Percentiles rank a stretch among this genome's conserved stretches.
phyloP scores from a whole-genome alignment of 805 yeast genomes.

The Helenozyma baotianmanensis region DNA sequence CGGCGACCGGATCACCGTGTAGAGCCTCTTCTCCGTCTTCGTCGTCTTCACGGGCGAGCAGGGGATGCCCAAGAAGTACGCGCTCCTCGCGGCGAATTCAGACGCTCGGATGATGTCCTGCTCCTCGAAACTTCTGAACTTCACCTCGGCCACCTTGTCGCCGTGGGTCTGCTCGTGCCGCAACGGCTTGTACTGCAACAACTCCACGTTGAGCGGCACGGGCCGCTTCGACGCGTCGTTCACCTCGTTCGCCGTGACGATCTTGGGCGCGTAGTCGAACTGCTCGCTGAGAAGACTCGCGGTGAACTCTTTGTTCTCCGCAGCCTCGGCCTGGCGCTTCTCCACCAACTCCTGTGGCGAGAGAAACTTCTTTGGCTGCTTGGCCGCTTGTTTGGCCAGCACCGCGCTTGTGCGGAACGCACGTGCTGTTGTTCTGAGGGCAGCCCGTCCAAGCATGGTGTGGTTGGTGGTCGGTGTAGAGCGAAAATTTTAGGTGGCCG shows the following conservation, averaged over 20 bases:
- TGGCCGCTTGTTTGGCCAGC: neutral
- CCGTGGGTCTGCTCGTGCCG: conserved; percentile 64
- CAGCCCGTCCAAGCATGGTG: conserved; percentile 1
- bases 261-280: conserved; percentile 29
- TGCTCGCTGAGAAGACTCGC: conserved; percentile 24
- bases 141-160: conserved; percentile 71
- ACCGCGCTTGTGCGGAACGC: no score
- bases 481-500: no score
- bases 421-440: no score
- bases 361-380: conserved; percentile 16
- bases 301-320: conserved; percentile 24
- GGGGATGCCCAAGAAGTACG: conserved; percentile 86
- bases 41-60: conserved; percentile 69
- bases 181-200: conserved; percentile 77
- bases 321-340: conserved; percentile 20
- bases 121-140: conserved; percentile 66
- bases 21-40: conserved; percentile 69
- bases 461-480: no score
- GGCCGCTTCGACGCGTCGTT: conserved; percentile 41
- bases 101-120: conserved; percentile 69
- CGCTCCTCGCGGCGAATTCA: conserved; percentile 86
- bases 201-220: conserved; percentile 78
- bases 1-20: conserved; percentile 92
- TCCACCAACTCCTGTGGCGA: conserved; percentile 32
- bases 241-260: conserved; percentile 16